Evolutionary conservation across 768 basidiomycete genomes (phyloP).

Genomic region (Pholiota microspora): DNA sequence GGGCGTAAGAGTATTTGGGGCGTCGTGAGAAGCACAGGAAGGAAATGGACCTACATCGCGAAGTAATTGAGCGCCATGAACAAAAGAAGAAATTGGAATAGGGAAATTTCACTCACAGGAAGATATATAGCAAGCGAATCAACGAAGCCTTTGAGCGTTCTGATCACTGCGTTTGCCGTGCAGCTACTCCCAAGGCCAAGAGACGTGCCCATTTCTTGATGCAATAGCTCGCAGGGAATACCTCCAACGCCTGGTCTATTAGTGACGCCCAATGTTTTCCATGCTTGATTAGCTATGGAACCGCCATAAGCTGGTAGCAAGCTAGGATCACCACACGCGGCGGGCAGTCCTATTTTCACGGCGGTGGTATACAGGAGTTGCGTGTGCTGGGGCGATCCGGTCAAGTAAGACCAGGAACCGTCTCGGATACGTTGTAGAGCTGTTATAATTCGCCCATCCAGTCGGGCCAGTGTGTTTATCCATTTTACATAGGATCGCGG

Average conservation of each 20-base stretch:
- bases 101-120: slow-evolving; percentile 53
- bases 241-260: slow-evolving; percentile 61
- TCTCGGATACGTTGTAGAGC: slow-evolving; percentile 52
- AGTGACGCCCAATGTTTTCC: slow-evolving; percentile 55
- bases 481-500: slow-evolving; percentile 73
- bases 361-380: slow-evolving; percentile 47
- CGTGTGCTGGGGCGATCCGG: slow-evolving; percentile 35
- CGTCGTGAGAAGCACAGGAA: slow-evolving; percentile 61
- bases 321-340: slow-evolving; percentile 61
- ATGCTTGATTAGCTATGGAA: slow-evolving; percentile 42
- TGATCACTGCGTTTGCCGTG: slow-evolving; percentile 50
- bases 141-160: slow-evolving; percentile 56
- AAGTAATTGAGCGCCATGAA: neutral
- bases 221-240: slow-evolving; percentile 74
- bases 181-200: slow-evolving; percentile 56
- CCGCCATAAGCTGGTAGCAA: slow-evolving; percentile 66
- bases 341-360: slow-evolving; percentile 53
- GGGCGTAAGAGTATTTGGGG: slow-evolving; percentile 51
- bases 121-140: slow-evolving; percentile 67
- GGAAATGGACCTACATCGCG: slow-evolving; percentile 58
- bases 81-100: neutral
- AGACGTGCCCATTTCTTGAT: slow-evolving; percentile 49
- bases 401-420: slow-evolving; percentile 60
- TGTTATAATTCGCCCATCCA: slow-evolving; percentile 59
- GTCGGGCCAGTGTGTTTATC: slow-evolving; percentile 68